Evolutionary conservation across 148 eudicot species (phyloP).

Genomic region (Camellia granthamiana): DNA sequence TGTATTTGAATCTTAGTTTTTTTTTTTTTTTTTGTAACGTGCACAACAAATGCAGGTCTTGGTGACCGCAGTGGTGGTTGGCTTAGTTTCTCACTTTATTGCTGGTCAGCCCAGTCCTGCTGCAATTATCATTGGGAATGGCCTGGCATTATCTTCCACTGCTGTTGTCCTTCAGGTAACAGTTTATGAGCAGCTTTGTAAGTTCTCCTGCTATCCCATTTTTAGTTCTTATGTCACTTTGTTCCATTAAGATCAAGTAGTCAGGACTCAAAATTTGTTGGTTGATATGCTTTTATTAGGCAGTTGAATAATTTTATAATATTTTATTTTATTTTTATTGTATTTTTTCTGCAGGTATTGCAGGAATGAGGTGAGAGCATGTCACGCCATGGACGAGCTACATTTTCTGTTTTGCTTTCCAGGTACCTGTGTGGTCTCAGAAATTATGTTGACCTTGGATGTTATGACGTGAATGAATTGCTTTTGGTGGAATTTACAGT

Average conservation of each 20-base stretch:
- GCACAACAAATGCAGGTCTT: constrained; percentile 54
- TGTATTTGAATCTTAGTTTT: constrained; percentile 1
- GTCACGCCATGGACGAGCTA: constrained; percentile 97
- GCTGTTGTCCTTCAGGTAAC: constrained; percentile 99
- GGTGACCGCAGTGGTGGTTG: constrained; percentile 77
- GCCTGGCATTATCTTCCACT: constrained; percentile 96
- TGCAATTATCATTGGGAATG: constrained; percentile 94
- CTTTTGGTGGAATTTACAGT: not conserved
- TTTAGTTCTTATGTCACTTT: not conserved
- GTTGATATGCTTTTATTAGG: constrained; percentile 6
- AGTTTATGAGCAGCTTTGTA: not conserved
- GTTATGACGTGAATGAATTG: not conserved
- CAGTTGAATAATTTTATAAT: constrained; percentile 10
- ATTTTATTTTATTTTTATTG: not conserved
- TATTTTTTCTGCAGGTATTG: constrained; percentile 62
- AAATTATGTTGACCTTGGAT: not conserved
- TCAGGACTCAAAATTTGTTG: constrained; percentile 2
- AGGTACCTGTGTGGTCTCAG: constrained; percentile 42
- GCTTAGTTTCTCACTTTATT: constrained; percentile 69
- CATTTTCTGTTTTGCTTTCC: constrained; percentile 97
- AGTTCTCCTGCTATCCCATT: no score
- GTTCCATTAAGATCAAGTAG: not conserved
- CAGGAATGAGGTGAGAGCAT: constrained; percentile 99
- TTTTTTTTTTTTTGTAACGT: not conserved
- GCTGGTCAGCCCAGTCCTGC: constrained; percentile 86